Conservation (phyloP, 306 rosid genomes). For the Dryas octopetala region DNA sequence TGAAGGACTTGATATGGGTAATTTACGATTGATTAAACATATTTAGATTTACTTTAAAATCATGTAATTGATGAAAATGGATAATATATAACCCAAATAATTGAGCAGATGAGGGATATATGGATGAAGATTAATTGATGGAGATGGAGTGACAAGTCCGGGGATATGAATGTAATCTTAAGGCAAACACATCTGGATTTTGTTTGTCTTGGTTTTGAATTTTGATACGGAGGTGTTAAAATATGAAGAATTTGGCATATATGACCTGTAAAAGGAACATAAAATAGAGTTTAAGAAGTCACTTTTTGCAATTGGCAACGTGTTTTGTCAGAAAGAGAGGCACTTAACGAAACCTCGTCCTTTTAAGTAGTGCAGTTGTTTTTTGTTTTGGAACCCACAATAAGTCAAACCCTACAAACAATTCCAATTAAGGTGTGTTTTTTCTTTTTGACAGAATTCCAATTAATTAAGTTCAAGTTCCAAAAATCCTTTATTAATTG, state of each 20-base stretch:
- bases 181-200: conserved; percentile 11
- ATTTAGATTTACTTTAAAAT: too few relatives aligned
- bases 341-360: neutral
- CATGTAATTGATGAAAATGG: too few relatives aligned
- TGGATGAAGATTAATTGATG: neutral
- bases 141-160: neutral
- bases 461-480: too few relatives aligned
- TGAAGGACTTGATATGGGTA: too few relatives aligned
- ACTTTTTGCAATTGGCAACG: neutral
- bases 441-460: too few relatives aligned
- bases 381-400: neutral
- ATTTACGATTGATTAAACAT: too few relatives aligned
- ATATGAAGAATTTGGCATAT: neutral
- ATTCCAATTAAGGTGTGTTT: too few relatives aligned
- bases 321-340: conserved; percentile 1
- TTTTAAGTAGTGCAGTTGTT: neutral
- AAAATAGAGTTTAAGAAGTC: neutral
- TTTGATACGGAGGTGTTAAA: conserved; percentile 4
- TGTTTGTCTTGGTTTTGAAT: neutral
- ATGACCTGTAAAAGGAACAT: conserved; percentile 14
- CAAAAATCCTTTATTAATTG: too few relatives aligned
- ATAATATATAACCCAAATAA: too few relatives aligned
- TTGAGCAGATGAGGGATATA: too few relatives aligned
- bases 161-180: neutral
- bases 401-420: neutral